phyloP scores from a whole-genome alignment of 1,284 basidiomycete genomes.

The Schizophyllum amplum region DNA sequence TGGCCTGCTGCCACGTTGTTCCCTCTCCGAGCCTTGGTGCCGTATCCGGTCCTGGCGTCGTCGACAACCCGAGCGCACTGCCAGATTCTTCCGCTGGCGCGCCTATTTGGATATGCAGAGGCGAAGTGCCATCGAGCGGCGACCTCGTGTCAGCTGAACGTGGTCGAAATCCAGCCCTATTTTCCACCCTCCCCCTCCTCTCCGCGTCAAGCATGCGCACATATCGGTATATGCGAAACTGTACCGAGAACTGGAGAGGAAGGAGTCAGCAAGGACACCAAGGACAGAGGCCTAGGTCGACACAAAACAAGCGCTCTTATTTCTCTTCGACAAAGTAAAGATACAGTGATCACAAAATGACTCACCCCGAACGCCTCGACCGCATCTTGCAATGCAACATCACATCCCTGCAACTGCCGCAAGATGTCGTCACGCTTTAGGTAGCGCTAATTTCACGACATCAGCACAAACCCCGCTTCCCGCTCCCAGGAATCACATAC shows the following conservation, averaged over 20 bases:
- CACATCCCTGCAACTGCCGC: slow-evolving; percentile 44
- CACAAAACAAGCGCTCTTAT: too few relatives aligned
- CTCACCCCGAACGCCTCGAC: slow-evolving; percentile 21
- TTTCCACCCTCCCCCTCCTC: background rate
- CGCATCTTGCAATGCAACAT: slow-evolving; percentile 45
- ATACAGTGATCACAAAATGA: too few relatives aligned
- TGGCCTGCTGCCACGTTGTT: too few relatives aligned
- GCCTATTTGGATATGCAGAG: too few relatives aligned
- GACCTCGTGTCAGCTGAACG: background rate
- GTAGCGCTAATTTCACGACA: slow-evolving; percentile 38
- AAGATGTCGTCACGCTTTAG: slow-evolving; percentile 67
- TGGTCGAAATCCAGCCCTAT: background rate
- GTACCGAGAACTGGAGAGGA: background rate
- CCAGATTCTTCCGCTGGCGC: too few relatives aligned
- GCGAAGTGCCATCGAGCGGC: background rate
- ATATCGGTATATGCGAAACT: background rate
- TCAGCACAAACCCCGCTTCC: background rate
- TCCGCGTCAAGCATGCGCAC: background rate
- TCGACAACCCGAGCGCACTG: too few relatives aligned
- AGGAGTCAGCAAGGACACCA: background rate
- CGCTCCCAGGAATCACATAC: too few relatives aligned
- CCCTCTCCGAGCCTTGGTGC: too few relatives aligned
- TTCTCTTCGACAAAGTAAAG: too few relatives aligned
- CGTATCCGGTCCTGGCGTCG: too few relatives aligned
- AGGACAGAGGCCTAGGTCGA: too few relatives aligned